Evolutionary conservation across 2,329 filamentous ascomycete species (phyloP).

Genomic region (Lecanicillium sp.): DNA sequence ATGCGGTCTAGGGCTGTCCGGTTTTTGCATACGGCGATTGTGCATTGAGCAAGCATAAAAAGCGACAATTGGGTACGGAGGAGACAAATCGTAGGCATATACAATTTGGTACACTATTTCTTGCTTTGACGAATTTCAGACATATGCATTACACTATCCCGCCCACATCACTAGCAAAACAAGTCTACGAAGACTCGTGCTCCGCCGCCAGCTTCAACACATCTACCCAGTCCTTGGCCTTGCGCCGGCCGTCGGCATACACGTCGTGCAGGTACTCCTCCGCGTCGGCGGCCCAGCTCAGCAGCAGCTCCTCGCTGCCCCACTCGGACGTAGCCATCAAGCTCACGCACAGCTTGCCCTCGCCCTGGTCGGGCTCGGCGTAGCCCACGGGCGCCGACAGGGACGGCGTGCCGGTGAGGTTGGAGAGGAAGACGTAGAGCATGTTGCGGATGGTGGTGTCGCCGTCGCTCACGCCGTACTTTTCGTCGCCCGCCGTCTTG

Average conservation of each 20-base stretch:
- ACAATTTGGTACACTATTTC: no score
- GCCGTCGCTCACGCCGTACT: constrained; percentile 68
- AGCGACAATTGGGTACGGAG: no score
- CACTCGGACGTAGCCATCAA: constrained; percentile 59
- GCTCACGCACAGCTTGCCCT: constrained; percentile 53
- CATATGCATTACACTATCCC: no score
- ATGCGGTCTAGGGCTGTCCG: no score
- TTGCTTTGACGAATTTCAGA: no score
- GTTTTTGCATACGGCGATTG: no score
- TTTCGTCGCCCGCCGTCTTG: constrained; percentile 47
- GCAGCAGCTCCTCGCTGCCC: constrained; percentile 56
- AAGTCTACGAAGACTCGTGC: neutral
- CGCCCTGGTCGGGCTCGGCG: constrained; percentile 44
- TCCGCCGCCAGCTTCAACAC: constrained; percentile 28
- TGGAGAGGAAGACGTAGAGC: constrained; percentile 81
- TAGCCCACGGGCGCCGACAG: constrained; percentile 72
- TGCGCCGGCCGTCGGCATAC: constrained; percentile 39
- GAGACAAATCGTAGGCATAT: no score
- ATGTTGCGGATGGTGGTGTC: constrained; percentile 70
- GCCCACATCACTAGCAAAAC: no score
- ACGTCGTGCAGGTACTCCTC: constrained; percentile 47
- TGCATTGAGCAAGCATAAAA: no score
- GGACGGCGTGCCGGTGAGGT: constrained; percentile 71
- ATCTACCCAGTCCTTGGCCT: constrained; percentile 51
- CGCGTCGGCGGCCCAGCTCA: constrained; percentile 50